Conservation (phyloP, 768 basidiomycete species). For the Xerocomellus amylosporus region DNA sequence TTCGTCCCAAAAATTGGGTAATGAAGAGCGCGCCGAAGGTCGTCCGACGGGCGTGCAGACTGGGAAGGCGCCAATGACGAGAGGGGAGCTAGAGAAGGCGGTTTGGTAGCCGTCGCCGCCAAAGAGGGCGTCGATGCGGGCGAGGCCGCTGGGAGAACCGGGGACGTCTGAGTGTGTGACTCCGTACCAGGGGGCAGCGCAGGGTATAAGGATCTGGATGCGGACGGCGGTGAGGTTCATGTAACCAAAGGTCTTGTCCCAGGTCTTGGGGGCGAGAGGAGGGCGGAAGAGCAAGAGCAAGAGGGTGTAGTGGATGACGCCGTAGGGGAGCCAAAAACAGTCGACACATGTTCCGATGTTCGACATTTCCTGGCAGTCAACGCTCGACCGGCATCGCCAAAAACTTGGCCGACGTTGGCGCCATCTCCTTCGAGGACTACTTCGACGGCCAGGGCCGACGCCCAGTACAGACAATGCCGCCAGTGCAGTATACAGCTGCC, state of each 20-base stretch:
- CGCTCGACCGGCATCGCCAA: slow-evolving; percentile 24
- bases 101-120: slow-evolving; percentile 73
- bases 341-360: too few species aligned
- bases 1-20: slow-evolving; percentile 89
- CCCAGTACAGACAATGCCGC: neutral
- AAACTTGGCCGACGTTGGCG: slow-evolving; percentile 29
- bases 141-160: slow-evolving; percentile 90
- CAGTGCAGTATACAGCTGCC: neutral
- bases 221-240: slow-evolving; percentile 89
- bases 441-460: slow-evolving; percentile 4
- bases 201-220: slow-evolving; percentile 85
- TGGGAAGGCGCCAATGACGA: slow-evolving; percentile 98
- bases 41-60: slow-evolving; percentile 87
- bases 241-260: too few species aligned
- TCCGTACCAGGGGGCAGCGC: slow-evolving; percentile 97
- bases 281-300: slow-evolving; percentile 89
- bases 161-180: slow-evolving; percentile 90
- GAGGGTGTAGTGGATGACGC: slow-evolving; percentile 84
- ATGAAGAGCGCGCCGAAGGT: slow-evolving; percentile 93
- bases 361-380: too few species aligned
- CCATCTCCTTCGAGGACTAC: slow-evolving; percentile 28
- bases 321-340: slow-evolving; percentile 85
- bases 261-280: slow-evolving; percentile 76
- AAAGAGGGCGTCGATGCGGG: slow-evolving; percentile 88
- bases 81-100: slow-evolving; percentile 81